Evolutionary conservation across 805 yeast species (phyloP), one percentile per base, ranked within the genome.

Genomic region (Hanseniaspora pseudoguilliermondii): DNA sequence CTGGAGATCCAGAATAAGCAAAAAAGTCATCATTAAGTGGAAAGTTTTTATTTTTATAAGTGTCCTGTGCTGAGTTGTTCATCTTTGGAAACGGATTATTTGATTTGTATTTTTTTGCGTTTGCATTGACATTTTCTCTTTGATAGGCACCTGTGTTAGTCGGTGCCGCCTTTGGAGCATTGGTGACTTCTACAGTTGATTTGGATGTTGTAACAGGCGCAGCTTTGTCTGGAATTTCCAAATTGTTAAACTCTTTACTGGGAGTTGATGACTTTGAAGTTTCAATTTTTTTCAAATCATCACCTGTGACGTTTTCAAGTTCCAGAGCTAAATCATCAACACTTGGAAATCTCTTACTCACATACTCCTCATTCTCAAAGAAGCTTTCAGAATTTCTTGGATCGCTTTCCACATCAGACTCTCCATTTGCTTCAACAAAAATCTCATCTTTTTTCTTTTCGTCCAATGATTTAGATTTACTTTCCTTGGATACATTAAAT

Each of bases 1-100:
- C 16, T 23, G 54, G 39, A 5, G 38, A 25, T 6, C 25, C 11
- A 35, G 54, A 35, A 13, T n/a, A 23, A 8, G 48, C 40, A 54
- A 48, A 54, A 25, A 54, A 54, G 16, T 34, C 42, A 20, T 54
- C 39, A 18, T 47, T 52, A 25, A 48, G 13, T 11, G 40, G 42
- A 21, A 57, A 56, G n/a, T 49, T 50, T 15, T 41, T 9, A 18
- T 49, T 51, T 25, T 54, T 57, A 35, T 55, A 52, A 29, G 47
- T 48, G 2, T 46, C 36, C 9, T 51, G 35, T 7, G 36, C 27
- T 5, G 48, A 50, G 36, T 53, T 53, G 8, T 59, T 58, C 56
- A 63, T 64, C 47, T 58, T 63, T 11, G 70, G 71, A 48, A 68
- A 68, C 23, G 71, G 71, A 56, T 68, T 68, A 53, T 62, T 66